Percentiles rank a stretch among this genome's conserved stretches.
These are phyloP conservation scores for Komagataella mondaviorum DNA, from an alignment of 805 yeast genomes.

Conservation along the genomic window DNA sequence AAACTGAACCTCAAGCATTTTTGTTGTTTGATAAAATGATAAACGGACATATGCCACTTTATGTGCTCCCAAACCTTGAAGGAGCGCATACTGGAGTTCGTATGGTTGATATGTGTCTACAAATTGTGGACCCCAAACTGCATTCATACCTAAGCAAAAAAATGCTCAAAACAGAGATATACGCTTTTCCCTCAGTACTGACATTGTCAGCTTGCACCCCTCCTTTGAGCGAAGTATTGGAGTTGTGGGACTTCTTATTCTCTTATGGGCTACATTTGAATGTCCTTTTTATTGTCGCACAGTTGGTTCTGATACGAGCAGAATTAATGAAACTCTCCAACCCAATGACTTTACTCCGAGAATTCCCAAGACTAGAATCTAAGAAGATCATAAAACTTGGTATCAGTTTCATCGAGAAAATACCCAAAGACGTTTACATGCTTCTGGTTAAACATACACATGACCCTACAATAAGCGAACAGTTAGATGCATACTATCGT, in stretches of 20 bases:
- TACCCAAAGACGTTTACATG: conserved; percentile 56
- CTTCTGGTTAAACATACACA: conserved; percentile 49
- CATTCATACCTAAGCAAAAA: conserved; percentile 45
- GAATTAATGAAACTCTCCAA: conserved; percentile 41
- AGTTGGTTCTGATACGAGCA: conserved; percentile 55
- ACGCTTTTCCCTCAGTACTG: conserved; percentile 73
- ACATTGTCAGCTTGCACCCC: conserved; percentile 86
- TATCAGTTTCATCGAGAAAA: conserved; percentile 62
- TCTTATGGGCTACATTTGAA: conserved; percentile 89
- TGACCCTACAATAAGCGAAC: conserved; percentile 26
- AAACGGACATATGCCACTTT: conserved; percentile 57
- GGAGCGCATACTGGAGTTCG: conserved; percentile 73
- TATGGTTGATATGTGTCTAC: conserved; percentile 61
- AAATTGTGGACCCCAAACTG: conserved; percentile 61
- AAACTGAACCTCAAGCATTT: conserved; percentile 80
- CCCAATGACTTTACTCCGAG: conserved; percentile 68
- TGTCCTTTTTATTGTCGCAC: conserved; percentile 73
- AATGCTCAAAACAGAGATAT: conserved; percentile 69
- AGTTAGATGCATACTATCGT: conserved; percentile 6
- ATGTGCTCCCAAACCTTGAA: conserved; percentile 59
- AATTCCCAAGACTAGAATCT: conserved; percentile 60
- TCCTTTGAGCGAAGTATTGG: conserved; percentile 59
- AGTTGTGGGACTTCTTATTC: conserved; percentile 81
- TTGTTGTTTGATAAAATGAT: conserved; percentile 53
- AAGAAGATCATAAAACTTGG: conserved; percentile 66